Evolutionary conservation across 1,284 basidiomycete genomes (phyloP).

Genomic region (Xerocomus subilludens): DNA sequence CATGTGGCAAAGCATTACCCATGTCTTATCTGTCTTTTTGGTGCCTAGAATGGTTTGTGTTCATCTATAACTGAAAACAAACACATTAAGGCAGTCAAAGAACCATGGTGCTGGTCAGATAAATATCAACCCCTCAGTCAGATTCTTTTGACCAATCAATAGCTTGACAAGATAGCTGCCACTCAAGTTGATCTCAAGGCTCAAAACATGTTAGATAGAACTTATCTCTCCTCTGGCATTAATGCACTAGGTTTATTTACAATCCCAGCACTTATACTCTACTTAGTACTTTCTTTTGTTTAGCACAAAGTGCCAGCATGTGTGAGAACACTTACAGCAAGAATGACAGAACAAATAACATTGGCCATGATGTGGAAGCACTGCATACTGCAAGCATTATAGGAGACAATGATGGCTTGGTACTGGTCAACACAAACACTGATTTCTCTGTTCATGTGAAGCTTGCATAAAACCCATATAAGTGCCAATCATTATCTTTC

Average conservation of each 20-base stretch:
- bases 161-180: conserved; percentile 25
- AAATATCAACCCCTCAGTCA: conserved; percentile 18
- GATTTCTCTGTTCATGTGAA: conserved; percentile 14
- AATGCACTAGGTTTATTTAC: neutral
- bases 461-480: conserved; percentile 11
- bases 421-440: neutral
- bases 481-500: conserved; percentile 1
- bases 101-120: conserved; percentile 16
- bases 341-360: neutral
- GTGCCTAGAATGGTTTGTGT: conserved; percentile 5
- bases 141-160: conserved; percentile 27
- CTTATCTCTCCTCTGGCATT: conserved; percentile 15
- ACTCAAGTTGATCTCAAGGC: conserved; percentile 27
- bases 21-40: neutral
- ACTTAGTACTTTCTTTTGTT: conserved; percentile 1
- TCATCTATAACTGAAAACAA: neutral
- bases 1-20: neutral
- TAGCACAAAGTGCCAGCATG: neutral
- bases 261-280: neutral
- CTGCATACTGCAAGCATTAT: conserved; percentile 1
- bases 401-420: conserved; percentile 9
- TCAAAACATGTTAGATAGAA: conserved; percentile 7
- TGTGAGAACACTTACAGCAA: neutral
- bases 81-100: conserved; percentile 14
- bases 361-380: neutral